Base-by-base conservation (phyloP, 1,139 yeast genomes). In the Chernovozyma sophiae-reginae region DNA sequence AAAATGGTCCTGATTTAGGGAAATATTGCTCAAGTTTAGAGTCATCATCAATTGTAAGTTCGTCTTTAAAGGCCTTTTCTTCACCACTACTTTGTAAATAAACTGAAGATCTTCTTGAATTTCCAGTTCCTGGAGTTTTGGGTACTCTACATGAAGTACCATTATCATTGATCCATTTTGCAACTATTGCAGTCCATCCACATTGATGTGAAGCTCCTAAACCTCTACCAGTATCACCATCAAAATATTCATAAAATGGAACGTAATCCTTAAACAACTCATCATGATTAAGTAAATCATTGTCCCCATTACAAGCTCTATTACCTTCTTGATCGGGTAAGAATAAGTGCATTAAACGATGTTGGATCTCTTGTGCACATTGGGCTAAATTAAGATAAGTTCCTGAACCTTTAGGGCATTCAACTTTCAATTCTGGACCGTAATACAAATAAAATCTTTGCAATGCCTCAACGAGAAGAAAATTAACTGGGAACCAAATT, bases 401-500 rank as follows among this genome's bases (percentile, higher is more conserved):
- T 7, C 97, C 97, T 8, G 92, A 82, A 1, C 95, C 95, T 43
- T 78, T 82, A 14, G 97, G 97, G 59, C 94, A 86, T 61, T 89
- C 96, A 34, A 90, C 85, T 60, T 85, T 85, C 53, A 90, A 74
- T 33, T 76, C 81, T 16, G 92, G 81, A 14, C 97, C 97, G 57
- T 89, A 89, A 67, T 89, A 90, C 58, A 90, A 69, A 61, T 83
- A 89, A 58, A 87, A 89, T 52, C 96, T 74, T 60, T 90, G 95
- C 49, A 90, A 70, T 0, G 96, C 81, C 65, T 90, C 97, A 41
- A 89, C 89, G 35, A 90, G 68, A 46, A 90, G 67, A 61, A 90
- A 90, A 54, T 86, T 89, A 11, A 89, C 87, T 18, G 97, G 96
- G 70, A 90, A 87, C 97, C 97, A 90, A 53, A 90, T 87, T n/a